phyloP scores from a whole-genome alignment of 2,329 filamentous ascomycete species.

The Diplodia mutila region DNA sequence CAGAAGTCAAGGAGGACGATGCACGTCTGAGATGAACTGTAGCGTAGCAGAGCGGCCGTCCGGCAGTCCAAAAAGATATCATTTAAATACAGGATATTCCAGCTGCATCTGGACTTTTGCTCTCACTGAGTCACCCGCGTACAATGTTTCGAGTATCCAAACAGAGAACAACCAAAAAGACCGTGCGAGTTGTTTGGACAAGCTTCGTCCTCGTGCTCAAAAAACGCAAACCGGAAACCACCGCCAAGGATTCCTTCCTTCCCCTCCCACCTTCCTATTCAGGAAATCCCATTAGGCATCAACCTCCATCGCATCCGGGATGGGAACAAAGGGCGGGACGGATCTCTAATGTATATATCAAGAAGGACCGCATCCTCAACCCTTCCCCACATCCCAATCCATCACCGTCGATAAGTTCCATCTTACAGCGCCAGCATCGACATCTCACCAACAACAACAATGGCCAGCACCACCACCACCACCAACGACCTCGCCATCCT shows the following conservation, averaged over 20 bases:
- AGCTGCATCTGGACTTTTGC: background rate
- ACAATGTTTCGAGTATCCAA: background rate
- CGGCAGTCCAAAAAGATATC: too few species aligned
- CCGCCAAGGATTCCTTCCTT: constrained; percentile 10
- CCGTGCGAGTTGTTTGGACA: background rate
- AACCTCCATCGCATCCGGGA: background rate
- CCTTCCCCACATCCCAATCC: background rate
- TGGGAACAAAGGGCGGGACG: background rate
- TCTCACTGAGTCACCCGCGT: background rate
- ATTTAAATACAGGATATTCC: background rate
- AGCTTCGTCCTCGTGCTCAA: background rate
- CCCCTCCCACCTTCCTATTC: constrained; percentile 7
- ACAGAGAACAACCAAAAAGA: background rate
- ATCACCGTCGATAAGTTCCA: too few species aligned
- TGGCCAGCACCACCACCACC: background rate
- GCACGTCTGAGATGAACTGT: too few species aligned
- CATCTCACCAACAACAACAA: too few species aligned
- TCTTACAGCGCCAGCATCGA: too few species aligned
- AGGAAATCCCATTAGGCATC: background rate
- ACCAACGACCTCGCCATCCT: constrained; percentile 2
- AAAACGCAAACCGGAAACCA: background rate
- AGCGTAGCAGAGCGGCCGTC: too few species aligned
- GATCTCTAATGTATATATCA: background rate
- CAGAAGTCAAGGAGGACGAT: too few species aligned
- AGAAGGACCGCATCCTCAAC: background rate